phyloP scores from a whole-genome alignment of 1,284 basidiomycete species.

The Apiotrichum domesticum region DNA sequence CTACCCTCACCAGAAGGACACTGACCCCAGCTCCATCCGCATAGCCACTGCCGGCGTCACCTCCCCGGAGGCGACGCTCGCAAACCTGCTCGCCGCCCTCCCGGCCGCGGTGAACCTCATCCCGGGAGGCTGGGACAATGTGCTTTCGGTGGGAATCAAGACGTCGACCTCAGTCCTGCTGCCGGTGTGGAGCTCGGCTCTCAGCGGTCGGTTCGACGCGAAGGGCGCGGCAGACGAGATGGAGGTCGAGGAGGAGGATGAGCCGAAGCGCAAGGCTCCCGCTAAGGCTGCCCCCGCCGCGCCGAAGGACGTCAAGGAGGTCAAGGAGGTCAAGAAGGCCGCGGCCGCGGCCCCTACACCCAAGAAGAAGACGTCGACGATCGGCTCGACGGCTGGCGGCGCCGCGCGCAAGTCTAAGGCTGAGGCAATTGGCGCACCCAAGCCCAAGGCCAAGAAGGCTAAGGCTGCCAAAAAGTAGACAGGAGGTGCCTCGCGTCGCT shows the following conservation, averaged over 20 bases:
- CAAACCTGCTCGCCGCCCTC: slow-evolving; percentile 72
- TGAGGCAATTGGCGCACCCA: slow-evolving; percentile 12
- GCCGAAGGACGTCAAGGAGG: background rate
- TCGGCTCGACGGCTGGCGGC: slow-evolving; percentile 23
- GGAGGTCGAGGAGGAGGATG: slow-evolving; percentile 11
- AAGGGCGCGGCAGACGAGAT: slow-evolving; percentile 3
- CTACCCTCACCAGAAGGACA: too few species aligned
- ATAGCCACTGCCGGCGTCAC: slow-evolving; percentile 67
- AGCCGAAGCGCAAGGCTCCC: background rate
- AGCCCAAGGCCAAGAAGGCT: background rate
- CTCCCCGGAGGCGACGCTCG: slow-evolving; percentile 61
- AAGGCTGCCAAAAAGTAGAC: slow-evolving; percentile 8
- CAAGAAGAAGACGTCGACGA: slow-evolving; percentile 22
- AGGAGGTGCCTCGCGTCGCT: background rate
- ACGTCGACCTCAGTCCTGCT: slow-evolving; percentile 76
- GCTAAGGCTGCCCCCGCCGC: background rate
- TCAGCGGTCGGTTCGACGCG: slow-evolving; percentile 48
- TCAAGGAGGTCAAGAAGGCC: slow-evolving; percentile 7
- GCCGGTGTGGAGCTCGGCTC: slow-evolving; percentile 75
- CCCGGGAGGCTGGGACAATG: slow-evolving; percentile 81
- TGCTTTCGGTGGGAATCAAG: slow-evolving; percentile 87
- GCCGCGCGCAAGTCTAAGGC: slow-evolving; percentile 19
- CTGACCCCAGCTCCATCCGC: slow-evolving; percentile 65
- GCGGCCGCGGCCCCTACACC: slow-evolving; percentile 5
- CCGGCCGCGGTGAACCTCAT: slow-evolving; percentile 67